Conservation (phyloP, 1,284 basidiomycete genomes). For the Cryptococcus wingfieldii region DNA sequence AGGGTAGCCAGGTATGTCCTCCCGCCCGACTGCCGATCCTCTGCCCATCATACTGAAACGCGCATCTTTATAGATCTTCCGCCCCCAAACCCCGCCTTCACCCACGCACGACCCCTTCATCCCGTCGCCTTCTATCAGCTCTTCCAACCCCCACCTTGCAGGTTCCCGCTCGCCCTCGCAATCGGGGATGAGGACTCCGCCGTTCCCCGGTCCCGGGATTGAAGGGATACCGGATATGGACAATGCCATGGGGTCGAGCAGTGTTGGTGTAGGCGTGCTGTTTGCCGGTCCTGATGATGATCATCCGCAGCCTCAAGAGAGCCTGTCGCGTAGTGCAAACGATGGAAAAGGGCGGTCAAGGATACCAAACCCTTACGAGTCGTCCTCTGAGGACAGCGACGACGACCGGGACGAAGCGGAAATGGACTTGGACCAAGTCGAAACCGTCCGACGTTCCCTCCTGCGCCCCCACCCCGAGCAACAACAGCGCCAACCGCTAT, state of each 20-base stretch:
- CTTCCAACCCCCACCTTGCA: conserved; percentile 28
- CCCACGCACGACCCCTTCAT: conserved; percentile 43
- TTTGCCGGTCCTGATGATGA: conserved; percentile 17
- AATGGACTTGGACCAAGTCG: conserved; percentile 37
- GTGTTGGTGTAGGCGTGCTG: conserved; percentile 30
- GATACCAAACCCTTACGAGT: conserved; percentile 41
- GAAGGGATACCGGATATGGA: conserved; percentile 40
- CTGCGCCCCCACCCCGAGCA: conserved; percentile 8
- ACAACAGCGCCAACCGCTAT: conserved; percentile 3
- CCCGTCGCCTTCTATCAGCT: conserved; percentile 31
- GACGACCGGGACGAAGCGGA: conserved; percentile 31
- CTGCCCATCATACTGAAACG: background rate
- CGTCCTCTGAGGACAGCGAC: conserved; percentile 31
- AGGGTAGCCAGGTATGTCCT: conserved; percentile 30
- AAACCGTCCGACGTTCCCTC: conserved; percentile 28
- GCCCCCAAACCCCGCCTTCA: conserved; percentile 33
- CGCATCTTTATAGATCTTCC: conserved; percentile 29
- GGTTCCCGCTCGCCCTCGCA: conserved; percentile 27
- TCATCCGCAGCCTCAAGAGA: background rate
- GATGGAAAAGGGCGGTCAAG: conserved; percentile 16
- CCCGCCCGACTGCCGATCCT: background rate
- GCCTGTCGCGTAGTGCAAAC: background rate
- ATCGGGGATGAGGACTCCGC: conserved; percentile 32
- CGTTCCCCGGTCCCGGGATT: conserved; percentile 41
- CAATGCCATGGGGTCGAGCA: conserved; percentile 14